A percentile compares a stretch with the other conserved stretches of the same genome.
phyloP scores from a whole-genome alignment of 2,329 filamentous ascomycete genomes.

The Coniochaeta sp. region DNA sequence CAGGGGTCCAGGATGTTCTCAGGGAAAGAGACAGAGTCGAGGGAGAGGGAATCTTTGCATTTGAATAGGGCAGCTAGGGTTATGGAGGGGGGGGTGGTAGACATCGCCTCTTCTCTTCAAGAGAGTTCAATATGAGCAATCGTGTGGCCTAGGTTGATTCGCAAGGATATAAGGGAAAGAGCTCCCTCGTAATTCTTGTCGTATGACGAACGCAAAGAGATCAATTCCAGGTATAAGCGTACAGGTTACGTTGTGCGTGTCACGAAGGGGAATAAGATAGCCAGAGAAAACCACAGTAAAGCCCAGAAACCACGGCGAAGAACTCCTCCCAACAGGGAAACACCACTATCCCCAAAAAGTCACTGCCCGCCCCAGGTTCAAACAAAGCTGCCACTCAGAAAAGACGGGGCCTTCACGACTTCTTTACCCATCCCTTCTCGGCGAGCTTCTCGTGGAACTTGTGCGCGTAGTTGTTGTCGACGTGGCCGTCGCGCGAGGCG shows the following conservation, averaged over 20 bases:
- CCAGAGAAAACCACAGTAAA: not conserved
- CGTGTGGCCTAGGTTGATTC: too few relatives aligned
- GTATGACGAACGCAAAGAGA: not conserved
- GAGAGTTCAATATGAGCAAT: not conserved
- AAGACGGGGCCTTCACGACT: not conserved
- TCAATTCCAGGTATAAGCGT: not conserved
- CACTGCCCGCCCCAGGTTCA: too few relatives aligned
- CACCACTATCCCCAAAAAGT: too few relatives aligned
- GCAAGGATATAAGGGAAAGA: not conserved
- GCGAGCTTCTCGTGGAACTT: conserved; percentile 54
- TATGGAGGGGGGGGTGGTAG: not conserved
- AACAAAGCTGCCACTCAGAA: not conserved
- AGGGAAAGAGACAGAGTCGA: too few relatives aligned
- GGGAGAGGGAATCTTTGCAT: too few relatives aligned
- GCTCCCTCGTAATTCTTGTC: not conserved
- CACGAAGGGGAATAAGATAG: not conserved
- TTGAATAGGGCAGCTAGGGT: not conserved
- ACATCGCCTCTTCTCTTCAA: not conserved
- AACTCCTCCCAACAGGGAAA: not conserved
- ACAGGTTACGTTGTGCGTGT: not conserved
- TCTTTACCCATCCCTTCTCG: conserved; percentile 39
- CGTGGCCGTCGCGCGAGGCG: conserved; percentile 55
- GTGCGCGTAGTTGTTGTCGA: conserved; percentile 50
- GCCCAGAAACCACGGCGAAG: not conserved
- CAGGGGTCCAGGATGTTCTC: too few relatives aligned